Conservation (phyloP, 306 rosid genomes). For the Lablab purpureus region DNA sequence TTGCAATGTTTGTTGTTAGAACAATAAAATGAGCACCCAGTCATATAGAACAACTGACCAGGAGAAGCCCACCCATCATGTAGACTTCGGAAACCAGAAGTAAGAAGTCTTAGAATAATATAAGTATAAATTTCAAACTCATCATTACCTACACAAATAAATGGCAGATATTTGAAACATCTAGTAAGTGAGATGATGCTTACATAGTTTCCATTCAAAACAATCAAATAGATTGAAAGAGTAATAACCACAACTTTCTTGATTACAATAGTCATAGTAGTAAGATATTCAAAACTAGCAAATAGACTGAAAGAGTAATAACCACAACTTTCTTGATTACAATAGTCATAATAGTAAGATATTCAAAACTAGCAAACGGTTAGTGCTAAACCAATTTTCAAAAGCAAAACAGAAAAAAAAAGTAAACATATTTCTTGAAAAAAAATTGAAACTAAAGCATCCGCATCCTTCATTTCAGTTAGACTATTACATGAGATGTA, state of each 20-base stretch:
- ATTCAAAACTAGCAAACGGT: conserved; percentile 7
- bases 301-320: neutral
- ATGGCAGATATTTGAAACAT: conserved; percentile 39
- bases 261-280: neutral
- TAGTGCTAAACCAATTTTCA: conserved; percentile 19
- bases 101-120: conserved; percentile 33
- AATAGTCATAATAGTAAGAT: neutral
- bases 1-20: conserved; percentile 38
- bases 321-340: conserved; percentile 3
- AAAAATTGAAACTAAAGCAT: neutral
- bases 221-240: conserved; percentile 10
- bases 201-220: neutral
- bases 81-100: conserved; percentile 42
- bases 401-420: neutral
- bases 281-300: conserved; percentile 24
- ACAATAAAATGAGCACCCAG: conserved; percentile 41
- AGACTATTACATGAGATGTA: conserved; percentile 16
- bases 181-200: conserved; percentile 16
- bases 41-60: conserved; percentile 38
- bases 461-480: conserved; percentile 29
- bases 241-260: neutral
- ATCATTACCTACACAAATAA: conserved; percentile 8
- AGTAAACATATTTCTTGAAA: neutral
- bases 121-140: conserved; percentile 2
- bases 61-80: conserved; percentile 43